Base-by-base conservation (phyloP, 1,284 basidiomycete species). In the Bondarzewia mesenterica region DNA sequence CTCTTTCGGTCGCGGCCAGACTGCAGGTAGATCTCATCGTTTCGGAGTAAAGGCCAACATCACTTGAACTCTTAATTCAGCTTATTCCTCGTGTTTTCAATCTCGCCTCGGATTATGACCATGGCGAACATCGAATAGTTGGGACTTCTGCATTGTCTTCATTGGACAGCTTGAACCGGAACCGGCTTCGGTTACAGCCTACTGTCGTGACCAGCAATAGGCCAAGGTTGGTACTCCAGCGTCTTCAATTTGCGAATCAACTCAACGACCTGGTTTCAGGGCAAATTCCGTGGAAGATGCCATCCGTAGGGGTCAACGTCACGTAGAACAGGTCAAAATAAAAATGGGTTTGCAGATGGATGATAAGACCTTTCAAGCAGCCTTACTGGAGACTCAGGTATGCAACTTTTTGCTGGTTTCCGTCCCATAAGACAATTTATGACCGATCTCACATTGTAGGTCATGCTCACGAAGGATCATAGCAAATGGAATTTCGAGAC, bases 271-370 rank as follows among this genome's bases (percentile, higher is more conserved):
- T 38, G 14, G 44, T 46, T 39, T 20, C 48, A 90, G 91, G 60
- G 85, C 91, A 5, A 91, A 92, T 60, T 92, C 90, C 3, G 72
- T 86, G 2, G 90, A 94, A 60, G 93, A 96, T 58, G 79, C 87
- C 4, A 77, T 94, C 37, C 81, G 88, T 29, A 78, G 92, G 35
- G 88, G 89, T n/a, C 90, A 93, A 63, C 74, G 89, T 46, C 90
- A 93, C 58, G 86, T 95, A 5, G 93, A 96, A 59, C 89, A 93
- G 60, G 85, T 83, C 25, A 93, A 89, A 62, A 75, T 95, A 42
- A 90, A 91, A 56, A 76, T 89, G 58, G 88, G 85, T 47, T 84
- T 96, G 78, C 87, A 92, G 64, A 90, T 96, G 77, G 93, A 97
- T 59, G 93, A 96, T 64, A 88, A 78, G 64, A 79, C 83, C 15